Conservation (phyloP, 192 early-diverging fungal genomes). For the Dissophora globulifera region DNA sequence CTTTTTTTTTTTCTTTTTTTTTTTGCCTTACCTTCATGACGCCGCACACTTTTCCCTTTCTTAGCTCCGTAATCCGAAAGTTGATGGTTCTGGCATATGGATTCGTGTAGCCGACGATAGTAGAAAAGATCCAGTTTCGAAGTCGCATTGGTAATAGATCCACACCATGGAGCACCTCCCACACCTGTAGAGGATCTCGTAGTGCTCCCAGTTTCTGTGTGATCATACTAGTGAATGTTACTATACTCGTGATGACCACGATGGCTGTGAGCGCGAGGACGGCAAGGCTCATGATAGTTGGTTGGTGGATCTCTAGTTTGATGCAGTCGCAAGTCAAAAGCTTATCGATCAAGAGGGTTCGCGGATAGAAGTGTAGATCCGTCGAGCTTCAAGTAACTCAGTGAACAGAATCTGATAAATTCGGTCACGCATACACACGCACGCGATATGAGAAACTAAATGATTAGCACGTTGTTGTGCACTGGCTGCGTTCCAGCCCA, state of each 20-base stretch:
- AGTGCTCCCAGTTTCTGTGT: constrained; percentile 29
- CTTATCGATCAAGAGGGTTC: too few relatives aligned
- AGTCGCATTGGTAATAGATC: constrained; percentile 51
- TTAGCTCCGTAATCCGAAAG: constrained; percentile 62
- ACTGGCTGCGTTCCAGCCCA: too few relatives aligned
- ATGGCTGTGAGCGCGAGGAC: constrained; percentile 13
- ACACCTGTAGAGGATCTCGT: constrained; percentile 55
- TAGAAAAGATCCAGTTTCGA: constrained; percentile 58
- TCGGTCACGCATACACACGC: too few relatives aligned
- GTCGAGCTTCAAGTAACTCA: too few relatives aligned
- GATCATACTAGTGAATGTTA: constrained; percentile 18
- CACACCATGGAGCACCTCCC: constrained; percentile 56
- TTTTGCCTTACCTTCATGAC: constrained; percentile 58
- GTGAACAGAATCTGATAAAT: too few relatives aligned
- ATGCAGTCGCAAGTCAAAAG: too few relatives aligned
- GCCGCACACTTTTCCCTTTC: constrained; percentile 61
- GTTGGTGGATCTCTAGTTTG: too few relatives aligned
- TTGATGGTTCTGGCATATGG: constrained; percentile 61
- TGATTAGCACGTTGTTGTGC: too few relatives aligned
- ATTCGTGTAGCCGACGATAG: constrained; percentile 54
- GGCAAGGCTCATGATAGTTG: constrained; percentile 23
- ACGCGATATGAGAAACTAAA: too few relatives aligned
- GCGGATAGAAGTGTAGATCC: too few relatives aligned
- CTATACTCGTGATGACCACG: background rate
- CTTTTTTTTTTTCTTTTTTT: background rate